Evolutionary conservation across 2,329 filamentous ascomycete species (phyloP).

Genomic region (Colletotrichum tanaceti): DNA sequence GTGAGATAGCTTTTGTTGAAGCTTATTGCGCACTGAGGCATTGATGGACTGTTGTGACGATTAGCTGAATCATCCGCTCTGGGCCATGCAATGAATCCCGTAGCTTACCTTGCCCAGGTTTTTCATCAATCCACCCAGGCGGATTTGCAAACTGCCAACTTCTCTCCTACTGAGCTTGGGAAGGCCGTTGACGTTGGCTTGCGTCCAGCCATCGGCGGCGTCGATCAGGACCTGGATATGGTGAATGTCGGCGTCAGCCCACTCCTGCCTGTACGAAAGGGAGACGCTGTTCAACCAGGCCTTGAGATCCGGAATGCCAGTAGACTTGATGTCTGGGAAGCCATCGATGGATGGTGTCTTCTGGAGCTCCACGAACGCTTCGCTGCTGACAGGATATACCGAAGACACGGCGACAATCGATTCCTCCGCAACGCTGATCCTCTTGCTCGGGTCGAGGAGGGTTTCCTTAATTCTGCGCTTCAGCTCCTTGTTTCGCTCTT

Average conservation of each 20-base stretch:
- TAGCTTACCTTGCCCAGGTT: no score
- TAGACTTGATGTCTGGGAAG: conserved; percentile 26
- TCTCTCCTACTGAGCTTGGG: neutral
- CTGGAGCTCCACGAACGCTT: conserved; percentile 11
- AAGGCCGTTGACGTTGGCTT: neutral
- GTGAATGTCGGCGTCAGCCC: conserved; percentile 26
- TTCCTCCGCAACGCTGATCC: neutral
- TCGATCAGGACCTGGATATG: conserved; percentile 35
- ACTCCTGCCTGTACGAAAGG: conserved; percentile 30
- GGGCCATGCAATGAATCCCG: no score
- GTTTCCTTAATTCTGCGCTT: conserved; percentile 14
- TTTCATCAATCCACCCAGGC: no score
- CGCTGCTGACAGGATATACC: conserved; percentile 40
- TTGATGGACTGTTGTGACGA: no score
- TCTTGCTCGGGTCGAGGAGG: neutral
- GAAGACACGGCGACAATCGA: neutral
- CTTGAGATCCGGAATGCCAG: conserved; percentile 33
- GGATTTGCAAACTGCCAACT: no score
- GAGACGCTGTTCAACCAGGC: conserved; percentile 32
- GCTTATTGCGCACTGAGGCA: no score
- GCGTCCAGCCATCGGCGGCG: conserved; percentile 28
- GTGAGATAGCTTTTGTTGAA: no score
- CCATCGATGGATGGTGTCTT: neutral
- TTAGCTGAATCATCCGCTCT: no score
- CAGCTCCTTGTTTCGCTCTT: conserved; percentile 24